Evolutionary conservation across 768 basidiomycete species (phyloP).

Genomic region (Leucocoprinus leucothites): DNA sequence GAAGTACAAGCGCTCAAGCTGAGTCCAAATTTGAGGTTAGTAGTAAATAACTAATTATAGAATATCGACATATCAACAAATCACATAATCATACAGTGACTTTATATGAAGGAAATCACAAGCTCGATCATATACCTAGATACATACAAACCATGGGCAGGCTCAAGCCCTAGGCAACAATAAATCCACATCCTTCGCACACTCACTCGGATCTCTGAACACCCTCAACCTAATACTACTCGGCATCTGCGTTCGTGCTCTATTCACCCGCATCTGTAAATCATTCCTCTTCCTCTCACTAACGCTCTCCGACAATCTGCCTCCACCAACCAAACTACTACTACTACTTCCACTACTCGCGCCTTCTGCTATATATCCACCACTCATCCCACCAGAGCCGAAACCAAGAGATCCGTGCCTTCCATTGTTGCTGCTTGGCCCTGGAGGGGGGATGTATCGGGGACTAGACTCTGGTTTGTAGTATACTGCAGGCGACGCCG

Average conservation of each 20-base stretch:
- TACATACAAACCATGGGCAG: neutral
- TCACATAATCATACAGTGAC: no score
- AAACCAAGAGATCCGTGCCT: neutral
- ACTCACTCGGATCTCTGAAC: conserved; percentile 68
- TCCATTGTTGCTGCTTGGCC: neutral
- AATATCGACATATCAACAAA: no score
- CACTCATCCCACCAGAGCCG: neutral
- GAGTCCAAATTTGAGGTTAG: no score
- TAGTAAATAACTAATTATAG: no score
- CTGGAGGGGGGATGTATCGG: neutral
- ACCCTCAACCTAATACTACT: conserved; percentile 54
- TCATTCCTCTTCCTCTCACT: conserved; percentile 52
- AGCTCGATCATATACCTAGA: neutral
- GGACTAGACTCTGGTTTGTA: neutral
- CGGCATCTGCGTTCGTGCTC: conserved; percentile 59
- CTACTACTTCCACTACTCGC: conserved; percentile 18
- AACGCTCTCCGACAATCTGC: neutral
- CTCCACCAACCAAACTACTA: neutral
- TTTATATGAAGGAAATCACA: no score
- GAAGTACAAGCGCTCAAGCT: no score
- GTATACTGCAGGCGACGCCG: neutral
- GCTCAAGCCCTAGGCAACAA: neutral
- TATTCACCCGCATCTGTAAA: conserved; percentile 62
- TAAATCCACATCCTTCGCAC: conserved; percentile 49
- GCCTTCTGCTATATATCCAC: neutral